Evolutionary conservation across 2,329 filamentous ascomycete genomes (phyloP).

Genomic region (Penicillium polonicum): DNA sequence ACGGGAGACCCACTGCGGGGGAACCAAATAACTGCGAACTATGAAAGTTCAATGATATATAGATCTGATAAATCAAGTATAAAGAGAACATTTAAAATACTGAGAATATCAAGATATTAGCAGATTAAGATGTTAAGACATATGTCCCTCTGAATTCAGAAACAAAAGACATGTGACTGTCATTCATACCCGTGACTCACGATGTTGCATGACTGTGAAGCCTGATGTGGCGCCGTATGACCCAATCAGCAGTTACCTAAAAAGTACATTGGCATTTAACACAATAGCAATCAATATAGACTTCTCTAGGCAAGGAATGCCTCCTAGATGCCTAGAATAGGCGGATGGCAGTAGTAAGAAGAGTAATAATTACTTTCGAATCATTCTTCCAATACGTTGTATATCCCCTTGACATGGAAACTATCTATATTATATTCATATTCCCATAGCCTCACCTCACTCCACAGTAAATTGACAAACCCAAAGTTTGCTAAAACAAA

Average conservation of each 20-base stretch:
- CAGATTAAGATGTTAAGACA: too few species aligned
- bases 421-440: too few species aligned
- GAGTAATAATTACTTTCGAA: too few species aligned
- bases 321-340: too few species aligned
- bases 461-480: too few species aligned
- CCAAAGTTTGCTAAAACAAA: too few species aligned
- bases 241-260: not conserved
- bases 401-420: too few species aligned
- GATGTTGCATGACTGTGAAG: conserved; percentile 3
- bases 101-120: too few species aligned
- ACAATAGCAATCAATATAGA: not conserved
- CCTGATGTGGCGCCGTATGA: conserved; percentile 9
- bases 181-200: conserved; percentile 1
- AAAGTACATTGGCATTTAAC: not conserved
- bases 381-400: too few species aligned
- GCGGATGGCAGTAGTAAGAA: too few species aligned
- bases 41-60: not conserved
- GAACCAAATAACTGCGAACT: conserved; percentile 4
- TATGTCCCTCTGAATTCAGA: too few species aligned
- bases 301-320: not conserved
- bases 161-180: not conserved
- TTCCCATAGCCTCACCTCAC: too few species aligned
- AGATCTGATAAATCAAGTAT: not conserved
- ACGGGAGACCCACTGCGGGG: conserved; percentile 25
- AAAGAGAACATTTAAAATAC: not conserved